Conservation (phyloP, 768 basidiomycete species). For the Phylloporus rhodoxanthus region DNA sequence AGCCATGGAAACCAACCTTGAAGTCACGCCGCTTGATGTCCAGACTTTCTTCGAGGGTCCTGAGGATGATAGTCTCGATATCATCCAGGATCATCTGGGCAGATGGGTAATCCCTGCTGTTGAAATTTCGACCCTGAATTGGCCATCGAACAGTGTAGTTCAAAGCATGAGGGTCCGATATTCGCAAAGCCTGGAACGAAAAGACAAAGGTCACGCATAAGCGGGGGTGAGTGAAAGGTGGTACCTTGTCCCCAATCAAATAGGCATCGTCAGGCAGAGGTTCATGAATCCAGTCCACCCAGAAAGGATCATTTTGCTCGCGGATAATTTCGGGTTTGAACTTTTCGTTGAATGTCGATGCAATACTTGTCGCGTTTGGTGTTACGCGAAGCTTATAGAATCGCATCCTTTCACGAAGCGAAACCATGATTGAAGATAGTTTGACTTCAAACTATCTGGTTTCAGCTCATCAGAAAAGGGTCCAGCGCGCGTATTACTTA, state of each 20-base stretch:
- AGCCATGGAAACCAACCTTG: constrained; percentile 42
- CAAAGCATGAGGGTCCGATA: constrained; percentile 61
- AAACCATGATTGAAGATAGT: constrained; percentile 61
- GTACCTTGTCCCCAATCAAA: constrained; percentile 68
- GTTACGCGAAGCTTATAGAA: constrained; percentile 80
- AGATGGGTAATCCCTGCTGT: constrained; percentile 71
- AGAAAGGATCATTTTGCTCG: constrained; percentile 77
- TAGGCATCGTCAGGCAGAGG: constrained; percentile 40
- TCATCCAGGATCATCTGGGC: constrained; percentile 70
- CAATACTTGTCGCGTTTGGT: constrained; percentile 62
- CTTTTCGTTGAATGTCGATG: constrained; percentile 73
- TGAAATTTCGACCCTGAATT: constrained; percentile 76
- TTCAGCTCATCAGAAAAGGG: constrained; percentile 2
- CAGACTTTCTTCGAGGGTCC: constrained; percentile 56
- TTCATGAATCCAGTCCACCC: constrained; percentile 76
- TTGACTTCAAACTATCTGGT: constrained; percentile 64
- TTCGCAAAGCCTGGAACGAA: constrained; percentile 54
- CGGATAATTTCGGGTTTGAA: constrained; percentile 83
- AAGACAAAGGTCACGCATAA: constrained; percentile 6
- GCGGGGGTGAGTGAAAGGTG: constrained; percentile 1
- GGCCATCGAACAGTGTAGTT: constrained; percentile 81
- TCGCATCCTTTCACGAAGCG: constrained; percentile 76
- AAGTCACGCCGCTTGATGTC: constrained; percentile 48
- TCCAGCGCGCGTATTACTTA: constrained; percentile 28
- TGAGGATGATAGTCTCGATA: constrained; percentile 61